These are phyloP conservation scores for Wickerhamomyces chaumierensis DNA, from an alignment of 805 yeast species.

Conservation along the genomic window DNA sequence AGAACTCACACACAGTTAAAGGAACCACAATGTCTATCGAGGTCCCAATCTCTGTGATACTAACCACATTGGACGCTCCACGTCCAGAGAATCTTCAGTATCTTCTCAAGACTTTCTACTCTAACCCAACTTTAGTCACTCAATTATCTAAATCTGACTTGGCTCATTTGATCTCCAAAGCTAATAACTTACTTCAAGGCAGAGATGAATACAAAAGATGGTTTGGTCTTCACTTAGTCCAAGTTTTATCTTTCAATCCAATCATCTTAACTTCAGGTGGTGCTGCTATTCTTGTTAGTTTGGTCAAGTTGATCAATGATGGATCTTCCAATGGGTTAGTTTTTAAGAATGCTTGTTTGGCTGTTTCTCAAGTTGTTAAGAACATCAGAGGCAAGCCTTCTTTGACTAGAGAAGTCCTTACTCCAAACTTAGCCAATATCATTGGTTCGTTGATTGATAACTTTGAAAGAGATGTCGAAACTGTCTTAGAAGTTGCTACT, in stretches of 20 bases:
- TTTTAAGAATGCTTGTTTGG: constrained; percentile 21
- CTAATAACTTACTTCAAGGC: constrained; percentile 20
- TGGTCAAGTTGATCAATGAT: constrained; percentile 25
- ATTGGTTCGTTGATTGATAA: constrained; percentile 41
- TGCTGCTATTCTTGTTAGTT: constrained; percentile 22
- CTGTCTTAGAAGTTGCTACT: constrained; percentile 28
- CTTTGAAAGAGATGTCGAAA: constrained; percentile 23
- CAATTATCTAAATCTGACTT: constrained; percentile 38
- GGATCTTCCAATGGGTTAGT: constrained; percentile 19
- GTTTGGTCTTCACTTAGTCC: constrained; percentile 24
- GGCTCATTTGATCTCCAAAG: constrained; percentile 33
- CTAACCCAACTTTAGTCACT: constrained; percentile 20
- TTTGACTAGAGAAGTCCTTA: constrained; percentile 69
- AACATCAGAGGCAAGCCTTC: constrained; percentile 72
- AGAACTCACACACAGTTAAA: too few relatives aligned
- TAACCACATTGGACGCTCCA: constrained; percentile 12
- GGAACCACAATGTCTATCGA: constrained; percentile 3
- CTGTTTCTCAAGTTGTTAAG: constrained; percentile 21
- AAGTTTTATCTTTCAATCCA: constrained; percentile 15
- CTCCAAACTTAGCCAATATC: constrained; percentile 63
- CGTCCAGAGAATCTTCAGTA: constrained; percentile 11
- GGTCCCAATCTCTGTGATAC: constrained; percentile 15
- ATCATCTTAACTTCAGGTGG: constrained; percentile 26
- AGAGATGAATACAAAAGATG: constrained; percentile 23
- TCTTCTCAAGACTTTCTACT: constrained; percentile 14